These are phyloP conservation scores for Ogataea pignaliae DNA, from an alignment of 805 yeast species.

Conservation along the genomic window DNA sequence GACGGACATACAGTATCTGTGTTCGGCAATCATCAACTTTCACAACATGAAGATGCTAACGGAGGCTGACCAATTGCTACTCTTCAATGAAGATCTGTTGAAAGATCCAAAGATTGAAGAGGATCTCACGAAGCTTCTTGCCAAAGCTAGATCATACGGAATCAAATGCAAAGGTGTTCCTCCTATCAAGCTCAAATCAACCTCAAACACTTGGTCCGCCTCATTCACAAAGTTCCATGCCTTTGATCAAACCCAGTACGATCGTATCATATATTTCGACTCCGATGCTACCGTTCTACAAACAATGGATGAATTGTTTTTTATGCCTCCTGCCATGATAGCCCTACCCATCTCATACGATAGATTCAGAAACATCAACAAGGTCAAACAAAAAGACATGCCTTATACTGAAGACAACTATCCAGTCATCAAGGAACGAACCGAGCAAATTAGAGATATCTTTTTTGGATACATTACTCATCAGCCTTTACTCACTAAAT, in stretches of 20 bases:
- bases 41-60: conserved; percentile 32
- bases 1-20: conserved; percentile 45
- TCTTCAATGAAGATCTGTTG: conserved; percentile 27
- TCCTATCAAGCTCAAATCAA: conserved; percentile 14
- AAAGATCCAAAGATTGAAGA: conserved; percentile 1
- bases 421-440: conserved; percentile 10
- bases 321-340: conserved; percentile 42
- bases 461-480: conserved; percentile 12
- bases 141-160: conserved; percentile 9
- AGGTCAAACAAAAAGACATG: conserved; percentile 7
- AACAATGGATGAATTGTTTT: conserved; percentile 48
- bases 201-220: conserved; percentile 38
- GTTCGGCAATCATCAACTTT: conserved; percentile 48
- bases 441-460: conserved; percentile 15
- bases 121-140: conserved; percentile 2
- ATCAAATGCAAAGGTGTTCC: conserved; percentile 29
- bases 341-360: conserved; percentile 46
- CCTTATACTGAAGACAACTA: conserved; percentile 10
- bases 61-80: conserved; percentile 43
- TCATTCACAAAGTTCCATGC: conserved; percentile 54
- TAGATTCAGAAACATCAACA: conserved; percentile 24
- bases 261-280: conserved; percentile 53
- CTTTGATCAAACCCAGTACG: conserved; percentile 45
- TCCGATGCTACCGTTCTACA: conserved; percentile 44
- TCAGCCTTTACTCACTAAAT: conserved; percentile 4